These are phyloP conservation scores for Trichophaea hybrida DNA, from an alignment of 2,329 filamentous ascomycete species.

Conservation along the genomic window DNA sequence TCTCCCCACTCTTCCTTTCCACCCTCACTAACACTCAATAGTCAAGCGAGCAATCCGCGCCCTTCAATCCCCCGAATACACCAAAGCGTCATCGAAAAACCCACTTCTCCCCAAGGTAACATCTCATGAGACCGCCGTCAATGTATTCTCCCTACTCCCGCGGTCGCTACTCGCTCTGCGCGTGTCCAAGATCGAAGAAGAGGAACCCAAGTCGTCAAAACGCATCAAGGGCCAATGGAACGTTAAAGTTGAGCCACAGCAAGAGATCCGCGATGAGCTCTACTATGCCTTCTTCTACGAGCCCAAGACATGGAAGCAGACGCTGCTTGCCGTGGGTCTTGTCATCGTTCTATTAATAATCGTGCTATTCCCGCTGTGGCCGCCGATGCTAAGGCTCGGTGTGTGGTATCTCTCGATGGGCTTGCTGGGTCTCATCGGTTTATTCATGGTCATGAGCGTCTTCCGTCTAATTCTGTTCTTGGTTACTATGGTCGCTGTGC, in stretches of 20 bases:
- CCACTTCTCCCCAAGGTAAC: constrained; percentile 74
- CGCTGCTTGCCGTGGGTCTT: constrained; percentile 75
- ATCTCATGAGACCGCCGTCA: constrained; percentile 77
- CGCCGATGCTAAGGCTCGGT: constrained; percentile 72
- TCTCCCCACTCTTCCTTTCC: neutral
- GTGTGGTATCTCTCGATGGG: constrained; percentile 97
- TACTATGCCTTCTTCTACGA: constrained; percentile 98
- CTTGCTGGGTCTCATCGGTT: constrained; percentile 70
- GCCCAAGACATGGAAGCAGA: constrained; percentile 82
- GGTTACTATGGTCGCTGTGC: constrained; percentile 67
- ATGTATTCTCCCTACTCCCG: constrained; percentile 86
- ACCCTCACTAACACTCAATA: constrained; percentile 31
- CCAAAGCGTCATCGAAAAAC: constrained; percentile 76
- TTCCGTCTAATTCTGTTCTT: constrained; percentile 91
- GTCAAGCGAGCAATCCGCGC: constrained; percentile 93
- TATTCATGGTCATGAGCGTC: constrained; percentile 97
- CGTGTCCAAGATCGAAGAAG: constrained; percentile 59
- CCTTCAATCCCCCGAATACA: constrained; percentile 75
- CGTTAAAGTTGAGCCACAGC: constrained; percentile 88
- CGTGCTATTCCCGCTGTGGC: constrained; percentile 94
- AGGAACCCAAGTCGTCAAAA: constrained; percentile 53
- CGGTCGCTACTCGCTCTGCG: constrained; percentile 87
- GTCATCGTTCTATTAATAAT: constrained; percentile 71
- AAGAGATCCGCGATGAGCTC: constrained; percentile 72
- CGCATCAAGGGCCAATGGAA: constrained; percentile 92